Base-by-base conservation (phyloP, 2,329 filamentous ascomycete species). In the Tolypocladium amazonense region DNA sequence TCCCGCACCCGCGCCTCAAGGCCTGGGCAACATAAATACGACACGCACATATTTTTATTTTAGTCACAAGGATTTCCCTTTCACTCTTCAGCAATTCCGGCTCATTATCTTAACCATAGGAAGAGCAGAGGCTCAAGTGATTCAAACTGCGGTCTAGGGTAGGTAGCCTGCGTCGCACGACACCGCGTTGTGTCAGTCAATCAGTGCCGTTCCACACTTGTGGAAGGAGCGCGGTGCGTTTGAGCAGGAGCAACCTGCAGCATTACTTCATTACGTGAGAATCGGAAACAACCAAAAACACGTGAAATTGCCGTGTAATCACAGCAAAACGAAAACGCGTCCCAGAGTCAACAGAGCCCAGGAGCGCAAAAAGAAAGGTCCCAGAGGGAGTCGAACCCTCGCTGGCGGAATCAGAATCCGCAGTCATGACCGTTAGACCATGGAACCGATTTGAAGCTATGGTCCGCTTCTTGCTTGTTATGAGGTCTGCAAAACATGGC, bases 351-450 rank as follows among this genome's bases (percentile, higher is more conserved):
- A 35, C n/a, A 9, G 58, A 56, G 53, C 41, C 15, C 7, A 18
- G n/a, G 43, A 59, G 56, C 3, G 0, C 8, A 45, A 64, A 66
- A 65, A 65, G 63, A 41, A 23, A 71, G 70, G 70, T 72, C 66
- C 67, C 67, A 67, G 68, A 50, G 69, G 70, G 70, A 72, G 70
- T 72, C 70, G 70, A 71, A 71, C 69, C 70, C 69, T 70, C 69
- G 69, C 70, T 71, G 70, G 69, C 69, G 69, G 70, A 71, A 71
- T 71, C 69, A 71, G 63, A 63, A 63, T 71, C 70, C 69, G 70
- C 70, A 72, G 70, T 72, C 70, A 72, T 72, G 64, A 70, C 69
- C 69, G 69, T 71, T 71, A 72, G 70, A 72, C 68, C 70, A 72
- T 67, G 68, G 66, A 71, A 71, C 70, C 70, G 0, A 2, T 54